phyloP scores from a whole-genome alignment of 179 eudicot genomes.

The Beta macrorhiza region DNA sequence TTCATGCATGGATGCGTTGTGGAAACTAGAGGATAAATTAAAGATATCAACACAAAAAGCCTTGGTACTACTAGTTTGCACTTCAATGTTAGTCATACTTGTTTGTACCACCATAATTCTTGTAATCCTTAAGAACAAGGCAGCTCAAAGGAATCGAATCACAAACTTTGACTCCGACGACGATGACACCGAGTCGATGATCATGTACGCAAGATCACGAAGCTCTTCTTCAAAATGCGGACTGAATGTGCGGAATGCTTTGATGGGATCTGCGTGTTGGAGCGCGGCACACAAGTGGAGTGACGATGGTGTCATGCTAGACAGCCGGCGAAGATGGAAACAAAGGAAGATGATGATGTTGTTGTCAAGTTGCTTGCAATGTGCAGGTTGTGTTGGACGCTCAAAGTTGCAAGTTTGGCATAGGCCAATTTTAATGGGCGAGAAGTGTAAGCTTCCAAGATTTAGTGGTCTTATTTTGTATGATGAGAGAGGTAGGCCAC shows the following conservation, averaged over 20 bases:
- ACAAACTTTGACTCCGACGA: conserved; percentile 11
- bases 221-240: background rate
- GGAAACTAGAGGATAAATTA: conserved; percentile 64
- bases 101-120: conserved; percentile 26
- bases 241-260: conserved; percentile 8
- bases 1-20: conserved; percentile 65
- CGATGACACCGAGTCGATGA: conserved; percentile 28
- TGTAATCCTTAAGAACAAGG: conserved; percentile 23
- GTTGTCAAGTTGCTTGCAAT: background rate
- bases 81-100: conserved; percentile 32
- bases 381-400: conserved; percentile 34
- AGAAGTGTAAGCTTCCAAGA: conserved; percentile 68
- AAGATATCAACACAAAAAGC: conserved; percentile 57
- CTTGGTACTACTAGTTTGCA: conserved; percentile 35
- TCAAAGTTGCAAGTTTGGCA: conserved; percentile 67
- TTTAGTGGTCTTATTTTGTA: conserved; percentile 81
- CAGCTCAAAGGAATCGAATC: conserved; percentile 21
- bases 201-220: conserved; percentile 16
- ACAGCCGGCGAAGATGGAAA: conserved; percentile 28
- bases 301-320: conserved; percentile 24
- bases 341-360: conserved; percentile 19
- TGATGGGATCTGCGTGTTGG: conserved; percentile 32
- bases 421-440: conserved; percentile 84
- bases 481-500: conserved; percentile 65
- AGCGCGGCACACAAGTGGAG: conserved; percentile 54